Percentiles rank a stretch among this genome's conserved stretches.
phyloP scores from a whole-genome alignment of 2,329 filamentous ascomycete genomes.

The Didymella pinodella region DNA sequence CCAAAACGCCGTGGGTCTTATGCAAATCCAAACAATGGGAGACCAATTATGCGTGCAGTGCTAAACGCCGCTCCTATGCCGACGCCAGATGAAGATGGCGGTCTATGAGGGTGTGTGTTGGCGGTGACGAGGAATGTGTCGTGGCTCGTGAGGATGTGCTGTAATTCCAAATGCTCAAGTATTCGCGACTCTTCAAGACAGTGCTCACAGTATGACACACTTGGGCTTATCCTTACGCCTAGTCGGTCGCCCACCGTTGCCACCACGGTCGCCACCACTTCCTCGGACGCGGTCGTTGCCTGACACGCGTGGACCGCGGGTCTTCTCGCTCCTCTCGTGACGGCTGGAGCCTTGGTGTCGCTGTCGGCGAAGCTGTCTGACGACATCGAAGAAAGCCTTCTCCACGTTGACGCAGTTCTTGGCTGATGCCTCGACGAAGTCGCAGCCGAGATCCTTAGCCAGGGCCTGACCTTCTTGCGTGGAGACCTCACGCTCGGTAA shows the following conservation, averaged over 20 bases:
- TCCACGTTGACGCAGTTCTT: constrained; percentile 99
- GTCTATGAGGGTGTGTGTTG: constrained; percentile 42
- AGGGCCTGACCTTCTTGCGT: constrained; percentile 94
- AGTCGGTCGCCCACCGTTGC: constrained; percentile 21
- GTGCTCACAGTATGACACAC: constrained; percentile 46
- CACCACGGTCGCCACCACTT: constrained; percentile 27
- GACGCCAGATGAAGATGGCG: constrained; percentile 39
- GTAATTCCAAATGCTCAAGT: constrained; percentile 37
- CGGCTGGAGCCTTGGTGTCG: constrained; percentile 60
- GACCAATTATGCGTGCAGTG: constrained; percentile 42
- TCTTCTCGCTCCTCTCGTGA: constrained; percentile 27
- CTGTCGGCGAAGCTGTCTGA: constrained; percentile 86
- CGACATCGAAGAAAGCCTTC: constrained; percentile 98
- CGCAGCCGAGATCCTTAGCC: constrained; percentile 90
- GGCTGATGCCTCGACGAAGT: constrained; percentile 95
- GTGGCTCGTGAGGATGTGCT: constrained; percentile 39
- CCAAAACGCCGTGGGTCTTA: constrained; percentile 45
- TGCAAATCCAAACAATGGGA: constrained; percentile 35
- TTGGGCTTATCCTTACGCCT: constrained; percentile 43
- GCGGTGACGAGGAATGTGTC: constrained; percentile 36
- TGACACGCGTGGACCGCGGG: constrained; percentile 23
- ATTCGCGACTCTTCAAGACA: constrained; percentile 15
- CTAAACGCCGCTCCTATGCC: constrained; percentile 50
- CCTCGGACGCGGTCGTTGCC: constrained; percentile 30
- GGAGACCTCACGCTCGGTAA: constrained; percentile 94